Evolutionary conservation across 352 stramenopile genomes (phyloP), one percentile per base, ranked within the genome.

Genomic region (Phytophthora podocarpi): DNA sequence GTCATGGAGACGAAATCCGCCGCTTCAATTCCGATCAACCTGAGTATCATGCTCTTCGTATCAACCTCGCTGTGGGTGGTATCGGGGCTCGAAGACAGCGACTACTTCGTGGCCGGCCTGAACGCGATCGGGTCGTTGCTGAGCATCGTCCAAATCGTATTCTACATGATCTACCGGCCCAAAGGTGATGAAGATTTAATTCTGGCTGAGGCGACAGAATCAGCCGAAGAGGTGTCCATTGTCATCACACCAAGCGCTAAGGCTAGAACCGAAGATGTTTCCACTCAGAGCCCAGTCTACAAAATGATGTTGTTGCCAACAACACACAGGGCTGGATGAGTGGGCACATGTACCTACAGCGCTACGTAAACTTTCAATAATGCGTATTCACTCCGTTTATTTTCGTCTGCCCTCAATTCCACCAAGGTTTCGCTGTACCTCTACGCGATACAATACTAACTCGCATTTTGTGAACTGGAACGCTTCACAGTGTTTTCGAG

Each of bases 141-240:
- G 23, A 74, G 73, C 1, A 9, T 41, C 34, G 23, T 78, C 8
- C 76, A 90, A 30, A 59, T 85, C 24, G 42, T 72, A 15, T 66
- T 90, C 27, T 87, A 78, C 49, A 62, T 69, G 9, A 40, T 83
- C 2, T 89, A 80, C 53, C 27, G 45, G 28, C 55, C 55, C 23
- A 49, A 5, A 31, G n/a, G 24, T 8, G 24, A 47, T 12, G 24
- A 54, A 7, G 21, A 54, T 16, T 39, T 20, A 0, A 26, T 47
- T 23, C 15, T 40, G 7, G 12, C 34, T 12, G 24, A 54, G 15
- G 18, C 15, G 9, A 18, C 8, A 10, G 34, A 59, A 39, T 5
- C 16, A 20, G 30, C 5, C 18, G 32, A 35, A 12, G 13, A 39
- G 5, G n/a, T 28, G 9, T 32, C 27, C 2, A 31, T 59, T 59